Percentiles rank a stretch among this genome's conserved stretches.
phyloP scores from a whole-genome alignment of 306 rosid genomes.

The Acacia crassicarpa region DNA sequence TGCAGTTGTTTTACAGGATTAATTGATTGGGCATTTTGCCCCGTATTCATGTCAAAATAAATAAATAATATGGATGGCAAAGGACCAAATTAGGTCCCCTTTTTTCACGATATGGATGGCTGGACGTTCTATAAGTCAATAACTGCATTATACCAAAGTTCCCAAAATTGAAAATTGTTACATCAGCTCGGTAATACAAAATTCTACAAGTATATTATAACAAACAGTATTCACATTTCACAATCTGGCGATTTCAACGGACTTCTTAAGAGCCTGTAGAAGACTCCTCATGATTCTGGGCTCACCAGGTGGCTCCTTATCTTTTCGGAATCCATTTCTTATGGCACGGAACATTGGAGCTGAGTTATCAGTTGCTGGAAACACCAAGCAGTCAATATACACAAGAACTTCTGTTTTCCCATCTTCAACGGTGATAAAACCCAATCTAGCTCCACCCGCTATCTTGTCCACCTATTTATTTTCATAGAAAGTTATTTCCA shows the following conservation, averaged over 20 bases:
- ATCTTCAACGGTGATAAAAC: constrained; percentile 77
- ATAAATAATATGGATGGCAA: no score
- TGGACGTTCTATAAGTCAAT: not conserved
- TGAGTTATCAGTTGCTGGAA: constrained; percentile 50
- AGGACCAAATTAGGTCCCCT: no score
- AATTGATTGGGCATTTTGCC: no score
- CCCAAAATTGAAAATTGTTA: not conserved
- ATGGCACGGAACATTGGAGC: constrained; percentile 81
- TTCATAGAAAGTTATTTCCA: constrained; percentile 7
- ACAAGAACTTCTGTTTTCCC: constrained; percentile 80
- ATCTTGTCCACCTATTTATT: constrained; percentile 80
- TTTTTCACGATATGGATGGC: not conserved
- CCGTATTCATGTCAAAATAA: no score
- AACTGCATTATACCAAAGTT: not conserved
- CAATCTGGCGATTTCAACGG: constrained; percentile 71
- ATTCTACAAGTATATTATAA: not conserved
- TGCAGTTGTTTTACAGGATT: no score
- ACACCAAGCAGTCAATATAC: constrained; percentile 85
- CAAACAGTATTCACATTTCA: constrained; percentile 45
- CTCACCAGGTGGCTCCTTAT: constrained; percentile 79
- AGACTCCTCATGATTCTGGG: constrained; percentile 94
- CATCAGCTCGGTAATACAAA: not conserved
- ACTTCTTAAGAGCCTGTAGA: constrained; percentile 72
- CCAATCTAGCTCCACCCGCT: constrained; percentile 80
- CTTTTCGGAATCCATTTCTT: constrained; percentile 75